These are phyloP conservation scores for Phaffomyces opuntiae DNA, from an alignment of 805 yeast genomes.

Conservation along the genomic window DNA sequence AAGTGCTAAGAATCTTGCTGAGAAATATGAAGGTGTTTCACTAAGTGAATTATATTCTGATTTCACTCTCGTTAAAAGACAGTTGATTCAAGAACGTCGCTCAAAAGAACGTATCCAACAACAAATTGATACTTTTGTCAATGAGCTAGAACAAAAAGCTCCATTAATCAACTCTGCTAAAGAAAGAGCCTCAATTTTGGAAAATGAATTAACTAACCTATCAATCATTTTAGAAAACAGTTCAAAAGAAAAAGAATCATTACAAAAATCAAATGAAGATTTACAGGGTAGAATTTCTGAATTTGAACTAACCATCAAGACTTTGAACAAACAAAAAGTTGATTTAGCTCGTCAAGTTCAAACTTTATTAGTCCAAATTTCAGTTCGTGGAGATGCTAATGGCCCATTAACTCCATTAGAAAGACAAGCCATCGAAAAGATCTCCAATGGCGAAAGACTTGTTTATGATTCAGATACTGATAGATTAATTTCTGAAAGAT, in stretches of 20 bases:
- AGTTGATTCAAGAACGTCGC: conserved; percentile 59
- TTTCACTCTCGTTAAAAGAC: conserved; percentile 54
- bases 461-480: conserved; percentile 59
- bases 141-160: conserved; percentile 70
- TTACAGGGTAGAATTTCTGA: conserved; percentile 20
- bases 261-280: conserved; percentile 21
- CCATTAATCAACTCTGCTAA: conserved; percentile 68
- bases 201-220: conserved; percentile 49
- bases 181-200: conserved; percentile 48
- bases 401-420: conserved; percentile 62
- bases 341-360: conserved; percentile 86
- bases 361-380: conserved; percentile 57
- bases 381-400: conserved; percentile 47
- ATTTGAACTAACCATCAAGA: conserved; percentile 29
- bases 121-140: conserved; percentile 64
- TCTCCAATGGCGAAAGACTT: conserved; percentile 30
- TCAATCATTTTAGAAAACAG: conserved; percentile 48
- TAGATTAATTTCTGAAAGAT: conserved; percentile 58
- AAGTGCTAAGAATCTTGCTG: conserved; percentile 50
- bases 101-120: conserved; percentile 63
- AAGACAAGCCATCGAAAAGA: conserved; percentile 50
- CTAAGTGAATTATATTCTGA: conserved; percentile 62
- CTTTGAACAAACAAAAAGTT: conserved; percentile 48
- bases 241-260: conserved; percentile 40
- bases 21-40: conserved; percentile 44